Conservation (phyloP, 805 yeast genomes). For the Candida corydali region DNA sequence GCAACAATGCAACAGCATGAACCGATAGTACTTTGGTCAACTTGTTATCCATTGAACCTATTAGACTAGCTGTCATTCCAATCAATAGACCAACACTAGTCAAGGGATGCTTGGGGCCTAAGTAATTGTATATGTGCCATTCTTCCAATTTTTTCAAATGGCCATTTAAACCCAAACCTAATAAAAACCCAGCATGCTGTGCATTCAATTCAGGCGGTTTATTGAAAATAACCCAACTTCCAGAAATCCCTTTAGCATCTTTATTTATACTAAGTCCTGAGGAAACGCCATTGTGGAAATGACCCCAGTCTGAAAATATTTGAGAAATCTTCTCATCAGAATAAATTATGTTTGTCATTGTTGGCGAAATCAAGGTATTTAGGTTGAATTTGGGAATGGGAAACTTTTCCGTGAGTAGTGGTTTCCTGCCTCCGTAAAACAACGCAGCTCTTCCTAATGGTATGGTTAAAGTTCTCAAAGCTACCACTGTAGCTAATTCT, state of each 20-base stretch:
- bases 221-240: constrained; percentile 90
- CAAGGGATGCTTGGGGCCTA: constrained; percentile 81
- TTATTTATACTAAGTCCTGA: constrained; percentile 75
- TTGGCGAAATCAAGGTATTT: constrained; percentile 60
- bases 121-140: constrained; percentile 92
- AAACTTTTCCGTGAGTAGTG: constrained; percentile 80
- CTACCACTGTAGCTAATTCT: constrained; percentile 57
- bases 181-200: constrained; percentile 91
- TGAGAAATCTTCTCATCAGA: constrained; percentile 52
- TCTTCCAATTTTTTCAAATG: constrained; percentile 80
- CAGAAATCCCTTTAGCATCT: constrained; percentile 65
- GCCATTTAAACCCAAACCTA: constrained; percentile 90
- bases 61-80: constrained; percentile 89
- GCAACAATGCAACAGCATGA: constrained; percentile 87
- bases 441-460: constrained; percentile 79
- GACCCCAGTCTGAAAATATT: constrained; percentile 68
- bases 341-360: constrained; percentile 57
- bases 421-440: constrained; percentile 62
- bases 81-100: constrained; percentile 83
- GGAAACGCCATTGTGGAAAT: constrained; percentile 88
- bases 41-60: constrained; percentile 80
- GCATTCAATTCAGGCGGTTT: constrained; percentile 67
- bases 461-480: constrained; percentile 67
- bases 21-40: constrained; percentile 88
- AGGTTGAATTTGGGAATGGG: constrained; percentile 75